phyloP scores from a whole-genome alignment of 352 stramenopile species.

The Phytophthora capsici region DNA sequence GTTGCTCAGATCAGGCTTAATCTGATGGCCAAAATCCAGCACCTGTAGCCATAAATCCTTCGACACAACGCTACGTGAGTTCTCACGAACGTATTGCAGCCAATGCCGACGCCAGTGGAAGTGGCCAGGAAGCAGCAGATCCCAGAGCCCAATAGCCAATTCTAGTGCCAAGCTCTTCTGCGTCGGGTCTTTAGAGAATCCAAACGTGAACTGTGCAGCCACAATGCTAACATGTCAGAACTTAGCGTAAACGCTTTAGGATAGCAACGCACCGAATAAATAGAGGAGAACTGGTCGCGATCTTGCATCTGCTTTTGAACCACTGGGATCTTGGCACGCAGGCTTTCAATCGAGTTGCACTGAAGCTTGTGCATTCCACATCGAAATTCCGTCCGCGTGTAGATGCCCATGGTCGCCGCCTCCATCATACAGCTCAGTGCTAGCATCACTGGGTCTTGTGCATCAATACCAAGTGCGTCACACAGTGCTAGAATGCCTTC shows the following conservation, averaged over 20 bases:
- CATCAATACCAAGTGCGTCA: conserved; percentile 69
- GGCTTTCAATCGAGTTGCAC: conserved; percentile 62
- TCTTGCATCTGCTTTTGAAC: conserved; percentile 60
- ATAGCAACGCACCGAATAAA: conserved; percentile 76
- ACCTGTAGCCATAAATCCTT: conserved; percentile 89
- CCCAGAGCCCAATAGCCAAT: conserved; percentile 74
- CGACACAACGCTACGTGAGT: conserved; percentile 82
- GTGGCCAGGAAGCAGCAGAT: conserved; percentile 68
- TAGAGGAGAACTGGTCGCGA: conserved; percentile 60
- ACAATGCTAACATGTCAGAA: not conserved
- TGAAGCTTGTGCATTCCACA: conserved; percentile 73
- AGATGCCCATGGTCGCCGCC: conserved; percentile 79
- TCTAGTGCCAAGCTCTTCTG: conserved; percentile 85
- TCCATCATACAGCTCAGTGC: conserved; percentile 85
- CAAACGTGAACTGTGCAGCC: conserved; percentile 71
- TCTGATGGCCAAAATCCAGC: conserved; percentile 82
- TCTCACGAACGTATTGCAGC: conserved; percentile 65
- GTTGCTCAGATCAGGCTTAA: conserved; percentile 76
- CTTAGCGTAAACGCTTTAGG: not conserved
- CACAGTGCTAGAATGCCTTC: conserved; percentile 83
- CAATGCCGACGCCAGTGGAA: conserved; percentile 76
- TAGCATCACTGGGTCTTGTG: conserved; percentile 83
- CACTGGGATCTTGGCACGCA: conserved; percentile 56
- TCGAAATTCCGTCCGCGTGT: conserved; percentile 75
- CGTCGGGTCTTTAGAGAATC: conserved; percentile 82